A percentile compares a stretch with the other conserved stretches of the same genome.
These are phyloP conservation scores for Monilinia polystroma DNA, from an alignment of 2,329 filamentous ascomycete genomes.

Conservation along the genomic window DNA sequence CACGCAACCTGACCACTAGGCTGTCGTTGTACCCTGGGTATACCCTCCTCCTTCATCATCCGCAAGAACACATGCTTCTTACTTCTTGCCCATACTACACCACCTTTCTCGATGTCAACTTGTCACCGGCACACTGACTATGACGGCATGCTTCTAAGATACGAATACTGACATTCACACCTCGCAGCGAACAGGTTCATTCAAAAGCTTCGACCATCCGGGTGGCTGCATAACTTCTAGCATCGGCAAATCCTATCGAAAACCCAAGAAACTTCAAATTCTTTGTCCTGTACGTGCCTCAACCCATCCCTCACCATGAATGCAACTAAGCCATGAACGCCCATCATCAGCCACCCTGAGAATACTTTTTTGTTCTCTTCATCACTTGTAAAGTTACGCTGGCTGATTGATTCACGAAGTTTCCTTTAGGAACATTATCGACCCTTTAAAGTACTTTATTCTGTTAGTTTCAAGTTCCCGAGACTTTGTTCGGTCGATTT, in stretches of 20 bases:
- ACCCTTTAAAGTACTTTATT: constrained; percentile 32
- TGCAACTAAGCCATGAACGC: constrained; percentile 20
- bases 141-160: constrained; percentile 32
- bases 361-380: constrained; percentile 3
- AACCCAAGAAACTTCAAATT: constrained; percentile 37
- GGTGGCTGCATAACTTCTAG: constrained; percentile 40
- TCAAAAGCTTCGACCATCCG: constrained; percentile 25
- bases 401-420: constrained; percentile 16
- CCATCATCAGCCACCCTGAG: constrained; percentile 19
- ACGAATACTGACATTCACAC: constrained; percentile 26
- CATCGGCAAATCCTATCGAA: constrained; percentile 29
- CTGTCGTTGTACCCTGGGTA: constrained; percentile 13
- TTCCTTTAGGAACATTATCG: constrained; percentile 10
- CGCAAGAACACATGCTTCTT: constrained; percentile 28
- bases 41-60: constrained; percentile 10
- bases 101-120: constrained; percentile 22
- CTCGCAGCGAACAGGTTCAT: constrained; percentile 36
- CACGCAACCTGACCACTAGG: constrained; percentile 28
- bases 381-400: constrained; percentile 8
- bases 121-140: constrained; percentile 35
- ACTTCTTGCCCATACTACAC: constrained; percentile 16
- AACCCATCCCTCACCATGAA: constrained; percentile 25
- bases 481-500: constrained; percentile 33
- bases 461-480: constrained; percentile 39
- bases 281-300: constrained; percentile 33